Evolutionary conservation across 345 rosid species (phyloP).

Genomic region (Aethionema arabicum): DNA sequence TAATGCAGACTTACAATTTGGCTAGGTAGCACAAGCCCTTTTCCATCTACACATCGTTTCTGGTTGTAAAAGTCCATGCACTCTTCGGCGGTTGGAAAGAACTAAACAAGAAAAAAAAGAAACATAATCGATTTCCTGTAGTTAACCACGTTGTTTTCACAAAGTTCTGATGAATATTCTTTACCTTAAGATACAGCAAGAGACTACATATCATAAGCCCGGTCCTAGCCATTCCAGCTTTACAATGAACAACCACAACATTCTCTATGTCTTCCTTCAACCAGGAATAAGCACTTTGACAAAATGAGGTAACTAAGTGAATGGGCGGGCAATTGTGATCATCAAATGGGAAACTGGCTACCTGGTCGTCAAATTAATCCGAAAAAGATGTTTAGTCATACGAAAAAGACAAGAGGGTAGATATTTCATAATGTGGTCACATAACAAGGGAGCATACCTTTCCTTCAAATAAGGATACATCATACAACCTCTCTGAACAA

Average conservation of each 20-base stretch:
- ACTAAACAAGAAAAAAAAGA: slow-evolving; percentile 44
- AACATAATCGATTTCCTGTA: slow-evolving; percentile 10
- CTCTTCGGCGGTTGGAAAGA: slow-evolving; percentile 93
- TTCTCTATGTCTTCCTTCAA: slow-evolving; percentile 89
- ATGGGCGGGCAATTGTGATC: slow-evolving; percentile 91
- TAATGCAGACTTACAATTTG: slow-evolving; percentile 63
- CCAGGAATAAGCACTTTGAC: slow-evolving; percentile 89
- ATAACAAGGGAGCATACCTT: slow-evolving; percentile 49
- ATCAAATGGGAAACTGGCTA: slow-evolving; percentile 89
- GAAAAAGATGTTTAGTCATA: background rate
- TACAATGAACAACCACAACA: slow-evolving; percentile 89
- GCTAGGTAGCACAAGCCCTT: slow-evolving; percentile 85
- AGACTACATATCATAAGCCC: slow-evolving; percentile 93
- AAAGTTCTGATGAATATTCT: slow-evolving; percentile 4
- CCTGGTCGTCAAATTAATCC: slow-evolving; percentile 42
- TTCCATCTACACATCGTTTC: slow-evolving; percentile 81
- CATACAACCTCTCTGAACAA: slow-evolving; percentile 87
- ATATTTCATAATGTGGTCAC: slow-evolving; percentile 7
- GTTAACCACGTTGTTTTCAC: slow-evolving; percentile 22
- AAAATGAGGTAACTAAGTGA: slow-evolving; percentile 69
- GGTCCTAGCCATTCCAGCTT: slow-evolving; percentile 95
- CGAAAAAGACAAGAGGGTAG: background rate
- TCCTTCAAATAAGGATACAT: slow-evolving; percentile 85
- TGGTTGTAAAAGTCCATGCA: slow-evolving; percentile 85
- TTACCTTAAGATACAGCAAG: slow-evolving; percentile 70